phyloP scores from a whole-genome alignment of 768 basidiomycete species.

The Paxillus ammoniavirescens region DNA sequence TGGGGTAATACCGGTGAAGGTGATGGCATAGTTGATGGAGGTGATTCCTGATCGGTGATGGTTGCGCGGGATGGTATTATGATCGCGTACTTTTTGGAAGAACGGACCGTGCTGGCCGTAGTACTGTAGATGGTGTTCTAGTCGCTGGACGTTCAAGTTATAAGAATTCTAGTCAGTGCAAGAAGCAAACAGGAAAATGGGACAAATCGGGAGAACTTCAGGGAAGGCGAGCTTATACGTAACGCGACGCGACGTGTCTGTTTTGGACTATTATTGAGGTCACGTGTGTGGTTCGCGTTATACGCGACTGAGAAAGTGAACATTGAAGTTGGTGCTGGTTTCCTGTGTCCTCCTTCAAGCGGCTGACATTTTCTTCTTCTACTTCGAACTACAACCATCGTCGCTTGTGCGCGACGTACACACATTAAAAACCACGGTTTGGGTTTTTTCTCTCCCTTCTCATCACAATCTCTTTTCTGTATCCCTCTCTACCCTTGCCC shows the following conservation, averaged over 20 bases:
- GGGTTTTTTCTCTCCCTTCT: constrained; percentile 33
- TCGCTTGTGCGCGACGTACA: constrained; percentile 24
- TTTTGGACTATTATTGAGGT: constrained; percentile 33
- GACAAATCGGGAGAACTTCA: not conserved
- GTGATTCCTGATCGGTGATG: not conserved
- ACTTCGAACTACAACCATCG: constrained; percentile 13
- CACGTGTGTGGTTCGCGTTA: constrained; percentile 41
- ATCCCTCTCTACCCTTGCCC: constrained; percentile 8
- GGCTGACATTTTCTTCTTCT: constrained; percentile 33
- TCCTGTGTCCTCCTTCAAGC: constrained; percentile 28
- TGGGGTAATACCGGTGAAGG: not conserved
- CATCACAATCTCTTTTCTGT: constrained; percentile 29
- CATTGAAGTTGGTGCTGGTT: constrained; percentile 21
- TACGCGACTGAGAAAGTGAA: constrained; percentile 31
- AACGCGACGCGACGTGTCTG: constrained; percentile 34
- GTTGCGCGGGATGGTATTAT: not conserved
- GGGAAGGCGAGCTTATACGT: not conserved
- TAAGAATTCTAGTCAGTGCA: too few species aligned
- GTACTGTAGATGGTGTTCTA: too few species aligned
- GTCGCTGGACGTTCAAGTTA: too few species aligned
- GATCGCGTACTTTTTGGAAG: not conserved
- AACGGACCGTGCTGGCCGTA: not conserved
- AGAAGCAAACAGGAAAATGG: not conserved
- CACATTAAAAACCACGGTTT: constrained; percentile 23
- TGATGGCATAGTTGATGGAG: not conserved